Evolutionary conservation across 2,329 filamentous ascomycete genomes (phyloP), one percentile per base, ranked within the genome.

Genomic region (Dryadomyces quercivorus): DNA sequence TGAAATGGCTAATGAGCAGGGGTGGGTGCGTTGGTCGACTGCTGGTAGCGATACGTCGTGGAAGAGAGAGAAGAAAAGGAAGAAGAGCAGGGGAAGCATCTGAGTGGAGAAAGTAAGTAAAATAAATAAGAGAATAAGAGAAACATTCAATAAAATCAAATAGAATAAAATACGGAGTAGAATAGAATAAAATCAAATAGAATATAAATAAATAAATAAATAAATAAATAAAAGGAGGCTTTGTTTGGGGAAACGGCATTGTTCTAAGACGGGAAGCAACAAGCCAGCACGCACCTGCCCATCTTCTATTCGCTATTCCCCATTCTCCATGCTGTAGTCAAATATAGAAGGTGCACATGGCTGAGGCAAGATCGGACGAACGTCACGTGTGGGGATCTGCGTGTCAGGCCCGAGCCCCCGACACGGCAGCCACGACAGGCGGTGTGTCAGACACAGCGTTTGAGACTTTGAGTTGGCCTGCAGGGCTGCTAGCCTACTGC

Each of bases 361-460:
- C 10, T 13, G 22, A 26, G 53, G 43, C 21, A 48, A 55, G 54
- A 52, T 55, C 50, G 40, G 54, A 55, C 26, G 54, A 55, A 55
- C 54, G 26, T 55, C 54, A 55, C 54, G 54, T 55, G 54, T 18
- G 16, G 18, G 13, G 54, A 55, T 55, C 53, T 43, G n/a, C 53
- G 21, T 15, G 22, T 43, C 51, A 47, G 38, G 38, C 12, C 50
- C 21, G 18, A 26, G 38, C 50, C 26, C 50, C 36, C 36, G 36
- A 16, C 36, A 40, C 36, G 36, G 36, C 36, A 40, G 36, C 36
- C 36, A 40, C 36, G 36, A 40, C 36, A 40, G 36, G 36, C 36
- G 36, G 36, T 40, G 36, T 40, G 36, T 16, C 36, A 31, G 26
- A 31, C 26, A 31, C 26, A 8, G 26, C 26, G 26, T 31, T 31